A percentile compares a stretch with the other conserved stretches of the same genome.
phyloP scores from a whole-genome alignment of 768 basidiomycete genomes.

The Suillus weaverae region DNA sequence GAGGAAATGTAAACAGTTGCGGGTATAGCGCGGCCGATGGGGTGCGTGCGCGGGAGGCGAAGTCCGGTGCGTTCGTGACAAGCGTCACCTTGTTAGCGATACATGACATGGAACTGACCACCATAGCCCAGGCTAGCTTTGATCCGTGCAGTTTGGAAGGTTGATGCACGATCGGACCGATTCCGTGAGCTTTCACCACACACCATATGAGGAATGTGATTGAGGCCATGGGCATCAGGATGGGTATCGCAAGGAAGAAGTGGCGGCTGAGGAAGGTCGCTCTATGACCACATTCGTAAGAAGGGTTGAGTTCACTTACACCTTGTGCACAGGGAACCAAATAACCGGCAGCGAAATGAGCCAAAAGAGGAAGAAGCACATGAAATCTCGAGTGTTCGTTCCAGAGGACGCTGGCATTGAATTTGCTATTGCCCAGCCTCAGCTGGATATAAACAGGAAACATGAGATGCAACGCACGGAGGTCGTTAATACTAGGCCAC shows the following conservation, averaged over 20 bases:
- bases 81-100: constrained; percentile 82
- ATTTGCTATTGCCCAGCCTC: constrained; percentile 49
- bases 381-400: constrained; percentile 69
- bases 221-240: constrained; percentile 68
- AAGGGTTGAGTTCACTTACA: constrained; percentile 44
- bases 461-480: constrained; percentile 44
- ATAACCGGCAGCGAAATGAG: constrained; percentile 74
- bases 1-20: constrained; percentile 71
- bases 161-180: constrained; percentile 72
- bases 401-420: constrained; percentile 69
- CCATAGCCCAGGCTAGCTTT: constrained; percentile 77
- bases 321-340: constrained; percentile 81
- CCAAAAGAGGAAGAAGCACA: constrained; percentile 89
- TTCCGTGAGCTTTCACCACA: constrained; percentile 73
- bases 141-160: constrained; percentile 63
- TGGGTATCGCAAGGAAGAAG: constrained; percentile 77
- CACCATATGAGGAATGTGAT: constrained; percentile 77
- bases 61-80: constrained; percentile 77
- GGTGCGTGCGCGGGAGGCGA: constrained; percentile 60
- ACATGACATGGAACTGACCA: constrained; percentile 70
- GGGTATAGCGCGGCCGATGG: constrained; percentile 61
- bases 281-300: constrained; percentile 6
- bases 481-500: constrained; percentile 70
- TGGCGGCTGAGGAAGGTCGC: constrained; percentile 50
- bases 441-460: not conserved